Percentiles rank a stretch among this genome's conserved stretches.
phyloP scores from a whole-genome alignment of 192 early-diverging fungal species.

The Entomortierella parvispora region DNA sequence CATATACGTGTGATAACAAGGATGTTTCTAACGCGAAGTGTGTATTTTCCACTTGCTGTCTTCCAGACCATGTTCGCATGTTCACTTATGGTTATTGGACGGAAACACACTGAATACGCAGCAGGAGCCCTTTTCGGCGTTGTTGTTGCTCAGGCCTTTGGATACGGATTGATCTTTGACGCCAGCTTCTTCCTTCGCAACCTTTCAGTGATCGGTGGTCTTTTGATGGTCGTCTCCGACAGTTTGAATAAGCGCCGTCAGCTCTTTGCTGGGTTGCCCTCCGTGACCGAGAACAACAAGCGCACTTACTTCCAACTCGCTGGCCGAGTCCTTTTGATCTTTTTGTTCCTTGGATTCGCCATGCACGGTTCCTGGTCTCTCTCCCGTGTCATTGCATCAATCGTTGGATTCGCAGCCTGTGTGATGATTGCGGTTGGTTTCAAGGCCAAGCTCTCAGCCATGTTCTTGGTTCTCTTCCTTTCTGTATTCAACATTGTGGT shows the following conservation, averaged over 20 bases:
- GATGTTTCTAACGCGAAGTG: not conserved
- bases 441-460: conserved; percentile 97
- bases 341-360: conserved; percentile 90
- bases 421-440: conserved; percentile 97
- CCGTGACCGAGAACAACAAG: conserved; percentile 84
- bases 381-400: conserved; percentile 73
- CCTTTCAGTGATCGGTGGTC: conserved; percentile 92
- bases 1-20: too few species aligned
- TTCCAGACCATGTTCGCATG: conserved; percentile 78
- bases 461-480: conserved; percentile 90
- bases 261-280: conserved; percentile 91
- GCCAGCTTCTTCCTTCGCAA: conserved; percentile 90
- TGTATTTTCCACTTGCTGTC: not conserved
- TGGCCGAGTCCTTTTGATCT: conserved; percentile 91
- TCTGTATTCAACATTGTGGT: conserved; percentile 91
- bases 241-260: conserved; percentile 70
- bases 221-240: conserved; percentile 95
- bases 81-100: conserved; percentile 85
- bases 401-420: conserved; percentile 85
- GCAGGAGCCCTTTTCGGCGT: conserved; percentile 85
- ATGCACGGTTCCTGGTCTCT: conserved; percentile 87
- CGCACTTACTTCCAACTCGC: conserved; percentile 93
- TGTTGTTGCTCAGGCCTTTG: conserved; percentile 88
- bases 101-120: conserved; percentile 84
- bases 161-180: conserved; percentile 95